Evolutionary conservation across 176 grass and related monocot species (phyloP).

Genomic region (Typha latifolia): DNA sequence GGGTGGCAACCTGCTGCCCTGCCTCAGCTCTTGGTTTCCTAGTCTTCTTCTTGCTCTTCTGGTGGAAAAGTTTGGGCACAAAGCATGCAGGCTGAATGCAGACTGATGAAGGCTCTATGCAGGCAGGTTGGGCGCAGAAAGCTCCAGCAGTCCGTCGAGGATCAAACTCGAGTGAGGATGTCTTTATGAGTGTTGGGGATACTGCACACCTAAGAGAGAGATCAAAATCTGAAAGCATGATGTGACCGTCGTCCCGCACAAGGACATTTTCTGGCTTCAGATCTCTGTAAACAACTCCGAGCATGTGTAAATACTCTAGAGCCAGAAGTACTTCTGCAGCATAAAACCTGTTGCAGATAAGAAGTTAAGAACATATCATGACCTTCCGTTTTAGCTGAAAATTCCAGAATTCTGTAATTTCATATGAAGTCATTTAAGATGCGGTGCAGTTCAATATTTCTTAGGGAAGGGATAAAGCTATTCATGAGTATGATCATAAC

Average conservation of each 20-base stretch:
- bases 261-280: slow-evolving; percentile 68
- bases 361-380: too few relatives aligned
- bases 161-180: slow-evolving; percentile 18
- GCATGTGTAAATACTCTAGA: slow-evolving; percentile 61
- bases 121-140: slow-evolving; percentile 37
- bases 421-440: too few relatives aligned
- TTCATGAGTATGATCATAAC: too few relatives aligned
- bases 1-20: slow-evolving; percentile 4
- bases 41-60: slow-evolving; percentile 39
- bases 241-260: slow-evolving; percentile 53
- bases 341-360: slow-evolving; percentile 35
- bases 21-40: slow-evolving; percentile 22
- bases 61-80: slow-evolving; percentile 50
- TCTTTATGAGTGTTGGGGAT: slow-evolving; percentile 42
- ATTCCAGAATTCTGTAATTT: too few relatives aligned
- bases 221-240: slow-evolving; percentile 69
- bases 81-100: slow-evolving; percentile 65
- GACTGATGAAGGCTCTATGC: slow-evolving; percentile 16
- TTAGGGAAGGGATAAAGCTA: too few relatives aligned
- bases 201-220: slow-evolving; percentile 52
- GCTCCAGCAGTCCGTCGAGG: slow-evolving; percentile 12
- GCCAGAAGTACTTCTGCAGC: slow-evolving; percentile 56
- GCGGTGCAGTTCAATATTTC: too few relatives aligned
- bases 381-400: too few relatives aligned
- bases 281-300: slow-evolving; percentile 60